A percentile compares a stretch with the other conserved stretches of the same genome.
Evolutionary conservation across 345 rosid genomes (phyloP).

Genomic region (Syzygium aromaticum): DNA sequence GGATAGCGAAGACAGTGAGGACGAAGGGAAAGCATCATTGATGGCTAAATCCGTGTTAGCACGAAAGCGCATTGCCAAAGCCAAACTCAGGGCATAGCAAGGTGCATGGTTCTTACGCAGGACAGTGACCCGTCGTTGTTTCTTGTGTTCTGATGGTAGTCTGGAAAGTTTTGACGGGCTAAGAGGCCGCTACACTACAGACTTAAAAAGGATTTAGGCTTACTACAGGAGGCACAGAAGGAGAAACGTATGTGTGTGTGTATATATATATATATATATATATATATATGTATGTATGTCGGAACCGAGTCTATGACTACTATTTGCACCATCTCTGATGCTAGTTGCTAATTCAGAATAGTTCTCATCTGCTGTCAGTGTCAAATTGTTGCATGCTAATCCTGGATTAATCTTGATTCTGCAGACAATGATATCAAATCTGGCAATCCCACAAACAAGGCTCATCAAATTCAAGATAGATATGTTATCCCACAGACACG

Average conservation of each 20-base stretch:
- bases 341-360: neutral
- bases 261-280: no score
- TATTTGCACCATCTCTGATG: neutral
- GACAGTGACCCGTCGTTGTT: neutral
- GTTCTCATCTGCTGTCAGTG: neutral
- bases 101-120: neutral
- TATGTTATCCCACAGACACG: neutral
- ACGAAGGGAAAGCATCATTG: conserved; percentile 22
- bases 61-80: conserved; percentile 13
- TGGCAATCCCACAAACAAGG: neutral
- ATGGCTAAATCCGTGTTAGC: conserved; percentile 26
- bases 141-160: neutral
- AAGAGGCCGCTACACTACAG: neutral
- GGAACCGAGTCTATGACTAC: neutral
- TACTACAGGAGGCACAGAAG: neutral
- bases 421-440: neutral
- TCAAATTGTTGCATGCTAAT: conserved; percentile 7
- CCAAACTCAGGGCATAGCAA: neutral
- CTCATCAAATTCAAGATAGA: neutral
- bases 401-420: conserved; percentile 16
- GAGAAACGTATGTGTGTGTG: neutral
- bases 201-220: neutral
- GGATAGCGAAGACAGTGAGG: conserved; percentile 80
- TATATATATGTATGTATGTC: neutral
- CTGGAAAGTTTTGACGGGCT: neutral